Base-by-base conservation (phyloP, 2,329 filamentous ascomycete species). In the Phyllosticta citribraziliensis region DNA sequence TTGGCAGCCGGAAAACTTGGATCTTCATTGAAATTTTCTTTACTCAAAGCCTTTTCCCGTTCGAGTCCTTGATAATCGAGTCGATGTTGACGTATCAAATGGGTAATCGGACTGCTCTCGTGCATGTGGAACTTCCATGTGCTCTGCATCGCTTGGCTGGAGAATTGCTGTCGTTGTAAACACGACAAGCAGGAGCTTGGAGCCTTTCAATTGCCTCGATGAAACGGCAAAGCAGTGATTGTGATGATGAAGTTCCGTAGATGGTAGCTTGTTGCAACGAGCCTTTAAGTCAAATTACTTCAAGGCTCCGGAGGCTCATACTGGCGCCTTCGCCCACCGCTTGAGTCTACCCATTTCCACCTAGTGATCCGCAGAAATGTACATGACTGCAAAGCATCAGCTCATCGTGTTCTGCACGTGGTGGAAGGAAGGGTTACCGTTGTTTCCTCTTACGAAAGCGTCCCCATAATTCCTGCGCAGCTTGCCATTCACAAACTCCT, bases 401-500 rank as follows among this genome's bases (percentile, higher is more conserved):
- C 33, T 47, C 14, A 58, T n/a, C 14, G 12, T 5, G 50, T 12
- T 11, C 11, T 24, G 11, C 3, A 25, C 25, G 5, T 6, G n/a
- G 22, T 17, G 20, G 51, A 11, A 55, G 51, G 27, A n/a, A n/a
- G 50, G 17, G 67, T 58, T 67, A 95, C 93, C 93, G 71, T 97
- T 97, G 78, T 97, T 97, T 67, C 93, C 93, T 74, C 93, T 84
- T 62, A 97, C 89, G 74, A 97, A 97, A 5, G 93, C 91, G 79
- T 97, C 93, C 8, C 93, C 93, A 73, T 96, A 97, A 60, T 84
- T 88, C 69, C 89, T 84, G 69, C 88, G 84, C 76, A 93, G 85
- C 65, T 86, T 84, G 52, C 92, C 93, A 70, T 96, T 88, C 67
- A 97, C 88, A 68, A 87, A 91, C 77, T 99, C 94, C 66, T 90